phyloP scores from a whole-genome alignment of 495 filamentous ascomycete species.

The Cudoniella acicularis region DNA sequence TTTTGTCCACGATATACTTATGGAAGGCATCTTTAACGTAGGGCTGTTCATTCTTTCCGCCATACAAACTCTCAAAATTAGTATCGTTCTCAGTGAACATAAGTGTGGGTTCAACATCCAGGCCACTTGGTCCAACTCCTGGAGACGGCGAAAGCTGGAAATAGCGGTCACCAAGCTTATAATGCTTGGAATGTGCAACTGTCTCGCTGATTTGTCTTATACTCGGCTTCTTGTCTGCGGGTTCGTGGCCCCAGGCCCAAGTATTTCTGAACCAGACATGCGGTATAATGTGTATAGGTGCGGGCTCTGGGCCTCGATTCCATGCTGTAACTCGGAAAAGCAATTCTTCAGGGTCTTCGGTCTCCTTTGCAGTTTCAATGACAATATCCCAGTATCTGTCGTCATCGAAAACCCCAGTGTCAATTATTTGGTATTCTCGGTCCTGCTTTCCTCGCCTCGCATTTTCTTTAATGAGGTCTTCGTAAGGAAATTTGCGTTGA shows the following conservation, averaged over 20 bases:
- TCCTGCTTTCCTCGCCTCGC: slow-evolving; percentile 68
- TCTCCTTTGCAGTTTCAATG: slow-evolving; percentile 93
- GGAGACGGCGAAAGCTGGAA: slow-evolving; percentile 86
- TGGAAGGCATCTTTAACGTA: slow-evolving; percentile 98
- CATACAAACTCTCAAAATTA: slow-evolving; percentile 75
- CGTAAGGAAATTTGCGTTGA: slow-evolving; percentile 85
- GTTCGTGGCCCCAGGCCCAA: slow-evolving; percentile 85
- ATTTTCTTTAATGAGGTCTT: slow-evolving; percentile 81
- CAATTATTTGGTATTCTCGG: slow-evolving; percentile 85
- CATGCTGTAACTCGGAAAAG: slow-evolving; percentile 94
- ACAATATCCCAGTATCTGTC: slow-evolving; percentile 95
- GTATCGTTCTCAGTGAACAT: slow-evolving; percentile 96
- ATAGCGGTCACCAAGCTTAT: slow-evolving; percentile 76
- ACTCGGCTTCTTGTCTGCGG: slow-evolving; percentile 66
- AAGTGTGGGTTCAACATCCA: slow-evolving; percentile 78
- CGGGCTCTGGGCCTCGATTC: slow-evolving; percentile 88
- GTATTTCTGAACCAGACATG: slow-evolving; percentile 98
- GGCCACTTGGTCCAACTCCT: slow-evolving; percentile 67
- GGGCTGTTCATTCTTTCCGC: slow-evolving; percentile 67
- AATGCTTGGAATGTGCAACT: slow-evolving; percentile 68
- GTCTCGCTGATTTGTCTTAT: slow-evolving; percentile 62
- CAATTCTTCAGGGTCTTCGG: slow-evolving; percentile 81
- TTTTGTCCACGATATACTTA: slow-evolving; percentile 74
- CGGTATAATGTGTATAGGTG: slow-evolving; percentile 87
- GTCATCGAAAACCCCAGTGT: slow-evolving; percentile 89